Evolutionary conservation across 495 filamentous ascomycete species (phyloP).

Genomic region (Aspergillus sparsus): DNA sequence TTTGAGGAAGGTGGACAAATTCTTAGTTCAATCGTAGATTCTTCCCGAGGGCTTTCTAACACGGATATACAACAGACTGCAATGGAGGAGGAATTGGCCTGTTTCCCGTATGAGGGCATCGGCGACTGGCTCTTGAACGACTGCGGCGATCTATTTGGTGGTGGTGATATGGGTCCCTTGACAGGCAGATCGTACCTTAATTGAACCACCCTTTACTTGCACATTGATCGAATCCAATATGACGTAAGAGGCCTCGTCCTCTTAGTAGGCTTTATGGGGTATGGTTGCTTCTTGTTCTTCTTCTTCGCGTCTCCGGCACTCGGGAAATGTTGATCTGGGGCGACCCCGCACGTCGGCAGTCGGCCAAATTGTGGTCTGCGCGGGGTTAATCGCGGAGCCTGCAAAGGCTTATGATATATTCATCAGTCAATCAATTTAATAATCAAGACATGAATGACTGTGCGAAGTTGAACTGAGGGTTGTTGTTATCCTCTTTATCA

Average conservation of each 20-base stretch:
- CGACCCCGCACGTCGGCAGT: constrained; percentile 10
- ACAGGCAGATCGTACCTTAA: no score
- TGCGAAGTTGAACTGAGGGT: no score
- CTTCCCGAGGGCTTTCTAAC: background rate
- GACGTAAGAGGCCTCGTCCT: background rate
- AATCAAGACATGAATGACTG: no score
- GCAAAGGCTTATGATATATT: no score
- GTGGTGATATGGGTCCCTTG: no score
- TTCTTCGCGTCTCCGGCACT: background rate
- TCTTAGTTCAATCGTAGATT: background rate
- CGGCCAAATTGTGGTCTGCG: background rate
- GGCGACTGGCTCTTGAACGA: constrained; percentile 9
- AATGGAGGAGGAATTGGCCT: background rate
- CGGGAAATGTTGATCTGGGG: constrained; percentile 3
- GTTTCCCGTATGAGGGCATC: constrained; percentile 3
- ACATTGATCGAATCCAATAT: background rate
- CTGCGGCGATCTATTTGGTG: background rate
- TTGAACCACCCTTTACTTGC: no score
- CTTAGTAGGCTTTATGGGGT: background rate
- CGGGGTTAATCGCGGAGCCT: background rate
- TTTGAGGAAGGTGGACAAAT: background rate
- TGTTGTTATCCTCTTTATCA: no score
- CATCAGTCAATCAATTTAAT: no score
- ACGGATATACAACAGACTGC: background rate
- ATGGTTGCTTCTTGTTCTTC: background rate